Percentiles rank a stretch among this genome's conserved stretches.
These are phyloP conservation scores for Paramecium primaurelia DNA, from an alignment of 73 alveolate genomes.

Conservation along the genomic window DNA sequence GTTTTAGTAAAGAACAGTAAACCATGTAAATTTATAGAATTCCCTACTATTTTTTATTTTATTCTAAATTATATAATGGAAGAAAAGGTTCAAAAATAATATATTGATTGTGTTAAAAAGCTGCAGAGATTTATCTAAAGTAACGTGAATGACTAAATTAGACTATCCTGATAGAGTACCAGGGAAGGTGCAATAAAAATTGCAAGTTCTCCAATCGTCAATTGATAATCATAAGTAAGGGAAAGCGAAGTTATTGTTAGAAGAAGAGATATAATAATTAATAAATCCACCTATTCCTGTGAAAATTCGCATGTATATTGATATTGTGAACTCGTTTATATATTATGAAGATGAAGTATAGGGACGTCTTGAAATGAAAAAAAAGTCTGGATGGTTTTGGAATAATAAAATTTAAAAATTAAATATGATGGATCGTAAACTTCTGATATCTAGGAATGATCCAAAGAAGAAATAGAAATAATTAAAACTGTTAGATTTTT, in stretches of 20 bases:
- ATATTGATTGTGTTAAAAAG: not conserved
- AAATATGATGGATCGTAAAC: not conserved
- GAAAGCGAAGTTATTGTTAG: not conserved
- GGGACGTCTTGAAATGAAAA: not conserved
- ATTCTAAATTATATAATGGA: not conserved
- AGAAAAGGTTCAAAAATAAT: not conserved
- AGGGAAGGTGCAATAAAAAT: not conserved
- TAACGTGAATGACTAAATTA: not conserved
- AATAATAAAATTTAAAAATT: not conserved
- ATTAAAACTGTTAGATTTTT: not conserved
- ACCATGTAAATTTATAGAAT: not conserved
- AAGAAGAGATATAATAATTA: not conserved
- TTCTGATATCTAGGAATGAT: not conserved
- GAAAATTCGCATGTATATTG: not conserved
- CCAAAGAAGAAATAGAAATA: not conserved
- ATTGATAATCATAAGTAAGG: not conserved
- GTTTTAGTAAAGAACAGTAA: not conserved
- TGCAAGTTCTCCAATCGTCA: not conserved
- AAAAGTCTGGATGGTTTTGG: constrained; percentile 44
- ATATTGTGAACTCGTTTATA: not conserved
- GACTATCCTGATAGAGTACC: constrained; percentile 43
- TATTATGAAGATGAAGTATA: not conserved
- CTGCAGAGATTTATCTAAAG: not conserved
- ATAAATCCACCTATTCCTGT: not conserved
- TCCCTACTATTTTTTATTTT: not conserved